Evolutionary conservation across 352 stramenopile genomes (phyloP), one percentile per base, ranked within the genome.

Genomic region (Globisporangium paroecandrum): DNA sequence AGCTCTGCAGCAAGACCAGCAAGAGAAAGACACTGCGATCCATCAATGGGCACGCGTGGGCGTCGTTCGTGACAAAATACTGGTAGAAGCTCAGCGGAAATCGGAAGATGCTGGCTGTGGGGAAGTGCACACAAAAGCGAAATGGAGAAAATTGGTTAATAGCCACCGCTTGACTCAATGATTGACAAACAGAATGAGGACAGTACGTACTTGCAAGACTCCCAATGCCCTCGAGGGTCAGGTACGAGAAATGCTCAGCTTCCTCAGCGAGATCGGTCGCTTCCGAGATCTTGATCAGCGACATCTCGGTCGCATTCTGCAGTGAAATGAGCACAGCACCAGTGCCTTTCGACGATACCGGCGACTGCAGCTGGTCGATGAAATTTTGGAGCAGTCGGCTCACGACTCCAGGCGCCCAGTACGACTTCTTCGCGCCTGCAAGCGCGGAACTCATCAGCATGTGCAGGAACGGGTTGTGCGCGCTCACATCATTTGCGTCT

Each of bases 21-120:
- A 93, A 58, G n/a, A 93, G 27, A 7, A 95, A 62, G 8, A 77
- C 77, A 34, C 85, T 91, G 1, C 87, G 85, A 43, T 95, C 85
- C 4, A 80, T 78, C 25, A 95, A 70, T 3, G 83, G 85, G 38
- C 77, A 89, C 32, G 79, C 71, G 15, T 76, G 77, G 32, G 71
- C 77, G 22, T 89, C 83, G 29, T 69, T 72, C 24, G 77, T 65
- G 7, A 90, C 82, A 41, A 93, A 91, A 63, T 87, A 92, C n/a
- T 78, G 70, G 49, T 88, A 79, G 59, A 91, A 89, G 51, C 58
- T 87, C 68, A 78, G 71, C 18, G 83, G 83, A 29, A 90, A 86
- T 6, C 76, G 77, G 58, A 91, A 88, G 46, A 91, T 85, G 22
- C 79, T 84, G 34, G 75, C 82, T 91, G 47, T 13, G 25, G 32